Conservation (phyloP, 2,329 filamentous ascomycete species). For the Alternaria sp. region DNA sequence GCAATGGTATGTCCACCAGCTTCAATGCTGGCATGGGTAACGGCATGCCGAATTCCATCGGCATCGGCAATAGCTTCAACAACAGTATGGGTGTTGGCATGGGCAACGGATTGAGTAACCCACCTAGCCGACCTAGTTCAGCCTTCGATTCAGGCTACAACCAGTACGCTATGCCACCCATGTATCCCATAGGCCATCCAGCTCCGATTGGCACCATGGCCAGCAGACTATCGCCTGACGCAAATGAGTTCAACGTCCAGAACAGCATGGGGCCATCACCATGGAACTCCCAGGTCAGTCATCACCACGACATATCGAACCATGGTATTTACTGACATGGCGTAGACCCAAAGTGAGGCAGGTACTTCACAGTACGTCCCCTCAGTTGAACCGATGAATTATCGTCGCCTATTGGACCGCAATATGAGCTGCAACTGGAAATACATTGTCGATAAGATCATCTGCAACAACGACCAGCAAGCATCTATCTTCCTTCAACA, state of each 20-base stretch:
- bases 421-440: constrained; percentile 99
- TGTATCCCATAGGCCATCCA: constrained; percentile 42
- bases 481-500: constrained; percentile 99
- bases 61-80: constrained; percentile 10
- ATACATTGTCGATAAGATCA: constrained; percentile 99
- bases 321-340: constrained; percentile 12
- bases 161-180: constrained; percentile 42
- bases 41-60: constrained; percentile 22
- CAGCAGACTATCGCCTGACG: constrained; percentile 57
- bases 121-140: constrained; percentile 49
- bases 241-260: constrained; percentile 55
- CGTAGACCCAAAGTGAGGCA: constrained; percentile 38
- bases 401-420: constrained; percentile 91
- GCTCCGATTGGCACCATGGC: constrained; percentile 50
- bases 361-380: constrained; percentile 73
- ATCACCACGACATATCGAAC: not conserved
- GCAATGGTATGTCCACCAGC: constrained; percentile 24
- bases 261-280: constrained; percentile 44
- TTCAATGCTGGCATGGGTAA: constrained; percentile 24
- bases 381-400: constrained; percentile 92
- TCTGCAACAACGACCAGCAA: constrained; percentile 98
- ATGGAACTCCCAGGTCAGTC: constrained; percentile 51
- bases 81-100: constrained; percentile 19
- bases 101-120: constrained; percentile 35
- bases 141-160: constrained; percentile 48